Base-by-base conservation (phyloP, 169 alveolate species). In the Ichthyophthirius multifiliis region DNA sequence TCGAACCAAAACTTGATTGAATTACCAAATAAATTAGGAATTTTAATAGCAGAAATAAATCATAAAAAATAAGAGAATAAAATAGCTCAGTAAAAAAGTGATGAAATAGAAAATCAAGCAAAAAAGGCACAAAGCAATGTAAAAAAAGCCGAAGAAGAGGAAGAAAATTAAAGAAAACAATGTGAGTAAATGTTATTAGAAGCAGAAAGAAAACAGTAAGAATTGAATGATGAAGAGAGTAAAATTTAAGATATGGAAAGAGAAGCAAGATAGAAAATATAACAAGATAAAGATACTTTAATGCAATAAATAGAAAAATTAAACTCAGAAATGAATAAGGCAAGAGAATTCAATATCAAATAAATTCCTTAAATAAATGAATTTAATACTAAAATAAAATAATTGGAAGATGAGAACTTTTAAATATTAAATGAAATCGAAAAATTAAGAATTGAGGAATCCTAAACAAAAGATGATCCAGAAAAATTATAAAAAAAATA, bases 391-490 rank as follows among this genome's bases (percentile, higher is more conserved):
- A 48, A 63, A 44, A 31, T 85, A 12, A 43, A 46, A 6, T 47
- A 48, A 65, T 75, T 71, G 18, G 45, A 88, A n/a, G 81, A 75
- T 2, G 75, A 46, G 3, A 89, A 87, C 41, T 80, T 75, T 30
- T 73, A 77, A 16, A 32, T 80, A 30, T 78, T 71, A 5, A 79
- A 71, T 44, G 64, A 74, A 32, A 65, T 83, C 3, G 73, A 43
- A 3, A 39, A 71, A 30, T 64, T 84, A 39, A 83, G 75, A 27
- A n/a, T n/a, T n/a, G n/a, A n/a, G n/a, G n/a, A n/a, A n/a, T n/a
- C n/a, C n/a, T n/a, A n/a, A n/a, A n/a, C n/a, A n/a, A n/a, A n/a
- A 23, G 76, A 82, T 32, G 83, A 85, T 62, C 45, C 80, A 37
- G 75, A 63, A 27, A 83, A 75, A 35, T 86, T 83, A 13, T 79